phyloP scores from a whole-genome alignment of 2,329 filamentous ascomycete genomes.

The Emergomyces pasteurianus region DNA sequence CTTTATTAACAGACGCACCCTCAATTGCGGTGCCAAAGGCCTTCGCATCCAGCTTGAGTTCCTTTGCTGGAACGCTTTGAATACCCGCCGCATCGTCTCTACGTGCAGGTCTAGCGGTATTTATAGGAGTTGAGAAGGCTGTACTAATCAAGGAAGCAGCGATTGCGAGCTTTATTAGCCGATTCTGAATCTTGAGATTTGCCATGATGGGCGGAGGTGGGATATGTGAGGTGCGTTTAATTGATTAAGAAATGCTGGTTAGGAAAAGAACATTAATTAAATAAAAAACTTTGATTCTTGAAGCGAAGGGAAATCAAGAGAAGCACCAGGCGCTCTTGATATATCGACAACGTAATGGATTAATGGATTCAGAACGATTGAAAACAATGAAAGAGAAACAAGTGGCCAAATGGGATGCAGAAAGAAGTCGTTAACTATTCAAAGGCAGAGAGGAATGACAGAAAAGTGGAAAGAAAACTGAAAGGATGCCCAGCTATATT shows the following conservation, averaged over 20 bases:
- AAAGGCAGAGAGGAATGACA: not conserved
- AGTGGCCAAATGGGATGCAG: not conserved
- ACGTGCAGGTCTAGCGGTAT: not conserved
- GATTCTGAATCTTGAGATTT: not conserved
- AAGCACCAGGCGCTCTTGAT: not conserved
- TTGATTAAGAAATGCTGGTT: not conserved
- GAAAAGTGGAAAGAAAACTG: not conserved
- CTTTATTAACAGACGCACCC: constrained; percentile 1
- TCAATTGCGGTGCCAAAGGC: not conserved
- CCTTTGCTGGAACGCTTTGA: not conserved
- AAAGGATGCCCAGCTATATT: not conserved
- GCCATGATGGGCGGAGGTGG: not conserved
- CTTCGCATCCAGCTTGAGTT: not conserved
- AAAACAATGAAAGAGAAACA: not conserved
- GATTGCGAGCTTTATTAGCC: not conserved
- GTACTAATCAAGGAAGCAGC: not conserved
- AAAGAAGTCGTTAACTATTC: not conserved
- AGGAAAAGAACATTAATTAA: no score
- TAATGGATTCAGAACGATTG: not conserved
- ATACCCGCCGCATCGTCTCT: not conserved
- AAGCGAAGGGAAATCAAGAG: not conserved
- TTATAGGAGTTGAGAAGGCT: not conserved
- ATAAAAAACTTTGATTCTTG: not conserved
- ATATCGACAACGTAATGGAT: not conserved
- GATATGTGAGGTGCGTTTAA: not conserved